Base-by-base conservation (phyloP, 305 asterid species). In the Rubia peregrina region DNA sequence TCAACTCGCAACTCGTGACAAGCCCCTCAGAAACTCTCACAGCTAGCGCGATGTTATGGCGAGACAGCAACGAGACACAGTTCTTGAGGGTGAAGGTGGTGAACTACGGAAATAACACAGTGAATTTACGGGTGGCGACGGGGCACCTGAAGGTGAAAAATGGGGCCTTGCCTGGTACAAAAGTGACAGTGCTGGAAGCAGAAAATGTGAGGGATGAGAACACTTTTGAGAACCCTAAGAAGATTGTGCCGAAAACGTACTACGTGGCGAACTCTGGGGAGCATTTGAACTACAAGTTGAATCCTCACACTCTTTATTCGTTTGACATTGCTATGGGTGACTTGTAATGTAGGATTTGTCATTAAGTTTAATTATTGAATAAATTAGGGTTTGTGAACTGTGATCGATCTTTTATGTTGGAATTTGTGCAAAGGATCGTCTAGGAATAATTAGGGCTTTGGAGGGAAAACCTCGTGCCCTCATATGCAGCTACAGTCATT, bases 41-140 rank as follows among this genome's bases (percentile, higher is more conserved):
- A 1, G 53, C 55, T 0, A 65, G 36, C 4, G 69, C 69, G 0
- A 65, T 65, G 4, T 65, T 42, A 13, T 65, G 55, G 53, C 53
- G 16, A 2, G 55, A 42, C 13, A 19, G 3, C 16, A 11, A 60
- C 3, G 14, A 65, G 0, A 7, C 3, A 0, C 30, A 41, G 11
- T 65, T 8, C 19, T n/a, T 65, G 11, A 65, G 19, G 41, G 36
- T 65, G 3, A 65, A 65, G 69, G 69, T 65, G 6, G 38, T 65
- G 38, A 65, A 65, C 55, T 65, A 9, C 24, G 38, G 69, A 2
- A 65, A 0, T 7, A 1, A 3, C 53, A 41, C 30, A 0, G 22
- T 65, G 36, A 10, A 19, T 0, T 21, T 65, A 11, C 6, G 46
- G 10, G 14, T 65, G 3, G n/a, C 3, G 33, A 6, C 41, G 10